Conservation (phyloP, 768 basidiomycete genomes). For the Guyanaporus albipodus region DNA sequence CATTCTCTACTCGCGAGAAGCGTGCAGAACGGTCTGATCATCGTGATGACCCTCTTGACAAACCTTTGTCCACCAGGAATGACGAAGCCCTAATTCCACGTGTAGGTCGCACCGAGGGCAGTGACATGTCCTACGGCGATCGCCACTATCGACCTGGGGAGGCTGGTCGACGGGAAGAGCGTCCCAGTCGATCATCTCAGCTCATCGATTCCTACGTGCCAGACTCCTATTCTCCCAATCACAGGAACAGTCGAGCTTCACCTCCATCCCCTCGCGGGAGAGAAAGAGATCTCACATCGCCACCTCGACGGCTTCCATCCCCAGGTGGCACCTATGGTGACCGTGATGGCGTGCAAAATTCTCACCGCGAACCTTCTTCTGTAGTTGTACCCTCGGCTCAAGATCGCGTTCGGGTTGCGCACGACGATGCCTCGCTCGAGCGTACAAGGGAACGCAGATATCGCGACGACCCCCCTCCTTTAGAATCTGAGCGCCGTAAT, state of each 20-base stretch:
- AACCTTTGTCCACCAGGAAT: conserved; percentile 21
- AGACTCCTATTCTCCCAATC: conserved; percentile 26
- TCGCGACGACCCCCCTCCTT: conserved; percentile 20
- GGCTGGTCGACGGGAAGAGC: conserved; percentile 27
- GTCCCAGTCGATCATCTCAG: conserved; percentile 18
- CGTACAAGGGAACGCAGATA: conserved; percentile 25
- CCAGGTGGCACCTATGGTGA: conserved; percentile 21
- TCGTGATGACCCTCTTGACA: conserved; percentile 29
- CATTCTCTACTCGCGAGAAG: conserved; percentile 23
- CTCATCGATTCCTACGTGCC: conserved; percentile 26
- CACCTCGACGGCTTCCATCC: conserved; percentile 23
- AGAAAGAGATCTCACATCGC: conserved; percentile 20
- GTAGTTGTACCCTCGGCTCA: conserved; percentile 12
- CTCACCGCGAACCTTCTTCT: conserved; percentile 20
- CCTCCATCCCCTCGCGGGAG: conserved; percentile 25
- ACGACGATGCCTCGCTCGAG: conserved; percentile 9
- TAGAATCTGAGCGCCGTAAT: conserved; percentile 21
- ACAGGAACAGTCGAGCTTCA: conserved; percentile 19
- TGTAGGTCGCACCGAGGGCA: conserved; percentile 27
- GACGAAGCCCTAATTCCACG: conserved; percentile 21
- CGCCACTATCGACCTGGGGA: conserved; percentile 61
- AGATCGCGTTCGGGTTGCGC: conserved; percentile 26
- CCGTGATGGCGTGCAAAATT: conserved; percentile 15
- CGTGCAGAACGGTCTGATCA: conserved; percentile 22
- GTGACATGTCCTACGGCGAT: conserved; percentile 50